phyloP scores from a whole-genome alignment of 2,329 filamentous ascomycete genomes.

The Colletotrichum liaoningense region DNA sequence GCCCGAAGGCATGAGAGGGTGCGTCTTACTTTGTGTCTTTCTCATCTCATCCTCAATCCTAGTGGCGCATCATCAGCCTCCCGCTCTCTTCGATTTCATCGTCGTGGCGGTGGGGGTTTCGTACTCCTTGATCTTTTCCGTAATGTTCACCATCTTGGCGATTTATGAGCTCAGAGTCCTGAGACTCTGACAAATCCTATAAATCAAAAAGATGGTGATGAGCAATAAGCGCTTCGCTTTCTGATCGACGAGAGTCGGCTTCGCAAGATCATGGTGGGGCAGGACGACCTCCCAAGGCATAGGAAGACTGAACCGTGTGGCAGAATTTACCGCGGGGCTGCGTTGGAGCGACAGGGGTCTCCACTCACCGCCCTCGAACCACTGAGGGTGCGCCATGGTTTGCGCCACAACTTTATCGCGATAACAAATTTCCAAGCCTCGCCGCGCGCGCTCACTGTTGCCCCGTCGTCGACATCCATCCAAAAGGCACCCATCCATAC shows the following conservation, averaged over 20 bases:
- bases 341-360: slow-evolving; percentile 20
- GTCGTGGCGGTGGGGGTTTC: slow-evolving; percentile 41
- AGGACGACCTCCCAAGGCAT: slow-evolving; percentile 13
- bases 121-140: slow-evolving; percentile 99
- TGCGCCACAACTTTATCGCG: slow-evolving; percentile 33
- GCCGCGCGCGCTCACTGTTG: background rate
- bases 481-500: slow-evolving; percentile 36
- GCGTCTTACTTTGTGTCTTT: slow-evolving; percentile 89
- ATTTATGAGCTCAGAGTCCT: slow-evolving; percentile 36
- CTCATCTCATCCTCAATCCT: slow-evolving; percentile 99
- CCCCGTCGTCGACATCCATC: slow-evolving; percentile 5
- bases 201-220: slow-evolving; percentile 2
- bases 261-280: slow-evolving; percentile 35
- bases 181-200: slow-evolving; percentile 8
- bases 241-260: slow-evolving; percentile 23
- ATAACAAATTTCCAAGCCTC: slow-evolving; percentile 29
- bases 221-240: background rate
- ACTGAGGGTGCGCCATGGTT: background rate
- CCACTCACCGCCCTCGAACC: slow-evolving; percentile 16
- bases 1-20: background rate
- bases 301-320: slow-evolving; percentile 18
- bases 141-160: slow-evolving; percentile 94
- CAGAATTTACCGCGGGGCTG: slow-evolving; percentile 37
- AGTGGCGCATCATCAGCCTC: slow-evolving; percentile 39
- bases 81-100: background rate